Conservation (phyloP, 768 basidiomycete genomes). For the Lactarius hengduanensis region DNA sequence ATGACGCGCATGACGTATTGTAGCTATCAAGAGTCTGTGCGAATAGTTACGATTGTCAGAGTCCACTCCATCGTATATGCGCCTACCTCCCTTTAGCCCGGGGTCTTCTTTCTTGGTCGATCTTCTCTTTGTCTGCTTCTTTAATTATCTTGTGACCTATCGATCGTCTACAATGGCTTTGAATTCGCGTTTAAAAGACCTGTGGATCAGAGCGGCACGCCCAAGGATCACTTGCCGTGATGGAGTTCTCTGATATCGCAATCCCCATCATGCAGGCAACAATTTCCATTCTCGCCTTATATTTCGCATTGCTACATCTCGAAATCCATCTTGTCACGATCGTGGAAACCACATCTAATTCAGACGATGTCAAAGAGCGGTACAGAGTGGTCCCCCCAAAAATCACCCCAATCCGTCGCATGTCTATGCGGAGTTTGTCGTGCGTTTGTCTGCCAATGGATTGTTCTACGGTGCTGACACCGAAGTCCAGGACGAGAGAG, state of each 20-base stretch:
- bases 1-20: neutral
- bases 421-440: neutral
- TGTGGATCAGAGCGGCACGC: neutral
- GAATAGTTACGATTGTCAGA: neutral
- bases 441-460: neutral
- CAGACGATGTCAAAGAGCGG: neutral
- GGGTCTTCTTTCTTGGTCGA: neutral
- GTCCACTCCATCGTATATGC: neutral
- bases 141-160: neutral
- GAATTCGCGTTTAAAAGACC: neutral
- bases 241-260: neutral
- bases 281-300: neutral
- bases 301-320: neutral
- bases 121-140: neutral
- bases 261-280: neutral
- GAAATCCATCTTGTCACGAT: neutral
- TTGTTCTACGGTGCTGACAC: neutral
- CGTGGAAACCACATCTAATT: neutral
- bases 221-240: neutral
- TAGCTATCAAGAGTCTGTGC: too few relatives aligned
- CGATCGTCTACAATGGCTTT: neutral
- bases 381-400: neutral
- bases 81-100: neutral
- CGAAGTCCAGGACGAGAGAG: neutral
- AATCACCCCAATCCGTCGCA: neutral